Evolutionary conservation across 768 basidiomycete species (phyloP), one percentile per base, ranked within the genome.

Genomic region (Boletus pseudopeckii): DNA sequence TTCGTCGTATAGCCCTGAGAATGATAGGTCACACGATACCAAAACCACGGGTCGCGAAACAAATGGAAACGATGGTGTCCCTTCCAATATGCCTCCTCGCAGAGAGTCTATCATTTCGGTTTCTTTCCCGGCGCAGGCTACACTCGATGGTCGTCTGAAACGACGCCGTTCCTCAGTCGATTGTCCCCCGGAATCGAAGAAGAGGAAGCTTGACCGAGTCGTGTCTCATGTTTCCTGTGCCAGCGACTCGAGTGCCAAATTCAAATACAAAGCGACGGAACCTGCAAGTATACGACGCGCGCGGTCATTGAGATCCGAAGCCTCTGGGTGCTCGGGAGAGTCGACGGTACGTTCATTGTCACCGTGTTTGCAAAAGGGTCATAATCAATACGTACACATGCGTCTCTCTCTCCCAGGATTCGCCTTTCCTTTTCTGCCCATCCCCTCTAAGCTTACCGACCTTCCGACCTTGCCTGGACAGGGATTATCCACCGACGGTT

Each of bases 221-320:
- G 7, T 41, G 9, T 54, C 56, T 7, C 47, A 37, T 37, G 18
- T 54, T 3, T 45, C 49, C 5, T 28, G 48, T 5, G 22, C 44
- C 26, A 52, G 46, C 15, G n/a, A 48, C 1, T 15, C 39, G 33
- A 50, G 24, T n/a, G 26, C 24, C 26, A 45, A 45, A 43, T 34
- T 45, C 13, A 44, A 26, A 34, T 71, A 63, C 22, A 50, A 63
- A 18, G 70, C 74, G 4, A 68, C 56, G 26, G 57, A 63, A 5
- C 71, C 75, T 22, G 77, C 76, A 0, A 78, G 77, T 50, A 18
- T 76, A 11, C 70, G 77, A 37, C 70, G 75, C 24, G 76, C 75
- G 0, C 65, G 61, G 17, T 77, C 76, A 3, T 50, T 79, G 44
- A 64, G 66, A 17, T 74, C 76, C 5, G 64, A 71, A 3, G 6